Percentiles rank a stretch among this genome's conserved stretches.
Conservation (phyloP, 2,329 filamentous ascomycete genomes). For the Diaporthe aspalathi region DNA sequence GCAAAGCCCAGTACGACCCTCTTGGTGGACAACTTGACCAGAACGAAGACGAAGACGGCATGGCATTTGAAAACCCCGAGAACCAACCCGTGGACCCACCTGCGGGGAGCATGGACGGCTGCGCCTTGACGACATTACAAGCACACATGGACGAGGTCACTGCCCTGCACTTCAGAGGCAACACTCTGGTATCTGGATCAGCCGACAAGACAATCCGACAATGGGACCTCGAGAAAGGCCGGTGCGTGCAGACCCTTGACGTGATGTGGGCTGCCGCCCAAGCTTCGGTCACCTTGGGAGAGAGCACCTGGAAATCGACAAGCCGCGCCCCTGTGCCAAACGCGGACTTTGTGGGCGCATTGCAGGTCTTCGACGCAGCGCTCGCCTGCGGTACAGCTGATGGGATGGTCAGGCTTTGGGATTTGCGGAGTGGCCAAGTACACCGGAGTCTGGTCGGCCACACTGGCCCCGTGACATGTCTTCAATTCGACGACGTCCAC, state of each 20-base stretch:
- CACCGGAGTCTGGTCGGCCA: constrained; percentile 95
- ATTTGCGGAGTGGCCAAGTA: constrained; percentile 96
- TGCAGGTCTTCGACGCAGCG: constrained; percentile 96
- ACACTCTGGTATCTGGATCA: constrained; percentile 93
- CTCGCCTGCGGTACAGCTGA: constrained; percentile 96
- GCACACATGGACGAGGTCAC: constrained; percentile 96
- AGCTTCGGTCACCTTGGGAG: constrained; percentile 76
- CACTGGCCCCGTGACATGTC: constrained; percentile 90
- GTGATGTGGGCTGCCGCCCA: constrained; percentile 98
- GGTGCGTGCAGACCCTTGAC: constrained; percentile 96
- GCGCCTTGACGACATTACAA: constrained; percentile 86
- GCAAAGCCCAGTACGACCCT: constrained; percentile 85
- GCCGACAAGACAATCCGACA: constrained; percentile 97
- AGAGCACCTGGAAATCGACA: constrained; percentile 78
- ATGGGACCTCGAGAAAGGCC: constrained; percentile 97
- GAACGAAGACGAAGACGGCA: constrained; percentile 71
- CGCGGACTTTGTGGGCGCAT: constrained; percentile 91
- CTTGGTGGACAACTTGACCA: constrained; percentile 70
- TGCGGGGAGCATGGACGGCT: constrained; percentile 87
- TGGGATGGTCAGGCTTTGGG: constrained; percentile 97
- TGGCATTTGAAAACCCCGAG: constrained; percentile 79
- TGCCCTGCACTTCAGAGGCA: constrained; percentile 88
- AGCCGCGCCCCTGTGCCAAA: constrained; percentile 72
- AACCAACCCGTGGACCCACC: constrained; percentile 76
- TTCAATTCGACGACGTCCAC: constrained; percentile 97